phyloP scores from a whole-genome alignment of 805 yeast species.

The Nakazawaea wyomingensis region DNA sequence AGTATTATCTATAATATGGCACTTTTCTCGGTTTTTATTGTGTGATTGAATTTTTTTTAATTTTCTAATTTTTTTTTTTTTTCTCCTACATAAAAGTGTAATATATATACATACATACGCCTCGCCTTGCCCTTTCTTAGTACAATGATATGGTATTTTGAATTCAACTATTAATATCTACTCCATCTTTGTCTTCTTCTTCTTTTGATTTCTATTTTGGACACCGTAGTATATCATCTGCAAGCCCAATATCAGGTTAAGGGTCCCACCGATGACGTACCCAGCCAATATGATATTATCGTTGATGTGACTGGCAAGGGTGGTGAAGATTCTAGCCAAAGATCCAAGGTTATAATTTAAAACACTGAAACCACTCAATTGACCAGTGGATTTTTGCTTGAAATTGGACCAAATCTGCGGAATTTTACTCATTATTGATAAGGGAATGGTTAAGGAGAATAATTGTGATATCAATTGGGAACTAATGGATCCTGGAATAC shows the following conservation, averaged over 20 bases:
- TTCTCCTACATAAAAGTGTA: background rate
- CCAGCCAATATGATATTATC: constrained; percentile 30
- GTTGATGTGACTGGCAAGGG: constrained; percentile 27
- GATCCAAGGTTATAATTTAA: constrained; percentile 32
- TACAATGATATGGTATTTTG: no score
- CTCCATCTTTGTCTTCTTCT: background rate
- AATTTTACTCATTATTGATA: constrained; percentile 29
- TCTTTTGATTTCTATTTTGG: constrained; percentile 1
- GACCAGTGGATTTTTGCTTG: constrained; percentile 36
- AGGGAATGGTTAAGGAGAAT: constrained; percentile 30
- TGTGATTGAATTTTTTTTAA: background rate
- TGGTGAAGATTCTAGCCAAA: constrained; percentile 34
- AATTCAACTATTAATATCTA: no score
- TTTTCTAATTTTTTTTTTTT: background rate
- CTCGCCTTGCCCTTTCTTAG: background rate
- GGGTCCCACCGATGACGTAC: constrained; percentile 24
- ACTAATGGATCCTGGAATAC: constrained; percentile 10
- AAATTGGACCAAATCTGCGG: constrained; percentile 37
- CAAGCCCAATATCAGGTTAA: constrained; percentile 29
- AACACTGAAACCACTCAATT: constrained; percentile 31
- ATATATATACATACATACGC: no score
- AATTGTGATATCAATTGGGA: constrained; percentile 17
- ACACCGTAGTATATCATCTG: constrained; percentile 30
- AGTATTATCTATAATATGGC: no score
- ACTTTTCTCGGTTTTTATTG: no score